Base-by-base conservation (phyloP, 306 rosid genomes). In the Acacia acuminata region DNA sequence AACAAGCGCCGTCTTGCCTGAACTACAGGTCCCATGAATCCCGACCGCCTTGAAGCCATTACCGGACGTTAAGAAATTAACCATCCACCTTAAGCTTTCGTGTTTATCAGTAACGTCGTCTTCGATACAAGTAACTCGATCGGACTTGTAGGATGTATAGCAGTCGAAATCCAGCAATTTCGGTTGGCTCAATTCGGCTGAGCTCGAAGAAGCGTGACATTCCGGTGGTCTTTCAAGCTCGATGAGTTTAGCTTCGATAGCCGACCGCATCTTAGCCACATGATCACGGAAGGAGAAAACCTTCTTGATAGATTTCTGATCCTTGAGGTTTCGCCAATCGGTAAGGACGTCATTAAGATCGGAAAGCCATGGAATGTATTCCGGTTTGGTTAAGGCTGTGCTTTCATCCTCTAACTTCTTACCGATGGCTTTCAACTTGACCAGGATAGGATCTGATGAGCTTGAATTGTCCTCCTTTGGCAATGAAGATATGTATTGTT, bases 11-110 rank as follows among this genome's bases (percentile, higher is more conserved):
- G 60, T 51, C n/a, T 83, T 83, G 24, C 86, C 76, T 3, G 51
- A 24, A 19, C 82, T 75, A 11, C 79, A 68, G 40, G 71, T 71
- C 3, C 86, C 86, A 16, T 38, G n/a, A 60, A 83, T 22, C 69
- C 86, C 86, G 7, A 78, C 50, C 17, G 67, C 34, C 22, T 44
- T 61, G 12, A 63, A 45, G 7, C 55, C 73, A 25, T 17, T 8
- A 51, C 8, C 22, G 6, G 56, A 50, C 19, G n/a, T 16, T 8
- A 50, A 16, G 8, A 22, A 51, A 6, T 51, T 22, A 51, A 51
- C 10, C 60, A 51, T 6, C 60, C 1, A 7, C 60, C 7, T 51
- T 51, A n/a, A n/a, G n/a, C n/a, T n/a, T n/a, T 51, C 60, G 3
- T 7, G 22, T 1, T 17, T 24, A 19, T 51, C 60, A 2, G 7